These are phyloP conservation scores for Suhomyces emberorum DNA, from an alignment of 805 yeast species.

Conservation along the genomic window DNA sequence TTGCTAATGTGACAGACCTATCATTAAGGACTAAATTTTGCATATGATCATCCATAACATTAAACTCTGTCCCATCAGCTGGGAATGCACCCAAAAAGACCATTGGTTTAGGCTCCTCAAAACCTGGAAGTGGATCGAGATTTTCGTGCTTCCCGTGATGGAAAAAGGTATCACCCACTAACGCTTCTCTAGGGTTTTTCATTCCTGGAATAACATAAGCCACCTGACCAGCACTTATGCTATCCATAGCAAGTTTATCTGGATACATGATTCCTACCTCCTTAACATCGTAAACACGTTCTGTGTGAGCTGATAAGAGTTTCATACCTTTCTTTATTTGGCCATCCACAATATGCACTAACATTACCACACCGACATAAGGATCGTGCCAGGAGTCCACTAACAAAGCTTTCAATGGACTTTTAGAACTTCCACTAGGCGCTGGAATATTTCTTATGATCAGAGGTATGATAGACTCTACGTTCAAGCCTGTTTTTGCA, in stretches of 20 bases:
- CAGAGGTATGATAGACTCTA: conserved; percentile 74
- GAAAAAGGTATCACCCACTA: conserved; percentile 87
- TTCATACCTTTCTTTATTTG: conserved; percentile 67
- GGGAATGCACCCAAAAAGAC: conserved; percentile 98
- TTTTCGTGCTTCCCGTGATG: conserved; percentile 50
- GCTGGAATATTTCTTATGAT: conserved; percentile 78
- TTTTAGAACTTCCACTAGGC: conserved; percentile 55
- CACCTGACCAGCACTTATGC: conserved; percentile 83
- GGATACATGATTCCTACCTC: conserved; percentile 97
- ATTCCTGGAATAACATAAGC: conserved; percentile 95
- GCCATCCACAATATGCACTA: conserved; percentile 87
- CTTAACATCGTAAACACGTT: conserved; percentile 75
- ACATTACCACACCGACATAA: conserved; percentile 84
- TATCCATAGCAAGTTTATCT: conserved; percentile 63
- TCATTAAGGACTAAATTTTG: conserved; percentile 87
- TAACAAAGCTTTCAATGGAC: conserved; percentile 67
- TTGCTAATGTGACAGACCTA: conserved; percentile 82
- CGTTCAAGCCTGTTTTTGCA: conserved; percentile 87
- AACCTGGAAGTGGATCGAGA: conserved; percentile 84
- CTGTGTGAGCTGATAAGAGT: conserved; percentile 73
- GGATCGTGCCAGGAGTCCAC: conserved; percentile 99
- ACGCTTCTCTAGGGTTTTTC: conserved; percentile 81
- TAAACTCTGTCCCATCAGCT: conserved; percentile 89
- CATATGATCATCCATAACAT: conserved; percentile 83
- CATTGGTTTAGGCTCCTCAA: conserved; percentile 97